Percentiles rank a stretch among this genome's conserved stretches.
Evolutionary conservation across 2,329 filamentous ascomycete genomes (phyloP).

Genomic region (Drechslera avenae): DNA sequence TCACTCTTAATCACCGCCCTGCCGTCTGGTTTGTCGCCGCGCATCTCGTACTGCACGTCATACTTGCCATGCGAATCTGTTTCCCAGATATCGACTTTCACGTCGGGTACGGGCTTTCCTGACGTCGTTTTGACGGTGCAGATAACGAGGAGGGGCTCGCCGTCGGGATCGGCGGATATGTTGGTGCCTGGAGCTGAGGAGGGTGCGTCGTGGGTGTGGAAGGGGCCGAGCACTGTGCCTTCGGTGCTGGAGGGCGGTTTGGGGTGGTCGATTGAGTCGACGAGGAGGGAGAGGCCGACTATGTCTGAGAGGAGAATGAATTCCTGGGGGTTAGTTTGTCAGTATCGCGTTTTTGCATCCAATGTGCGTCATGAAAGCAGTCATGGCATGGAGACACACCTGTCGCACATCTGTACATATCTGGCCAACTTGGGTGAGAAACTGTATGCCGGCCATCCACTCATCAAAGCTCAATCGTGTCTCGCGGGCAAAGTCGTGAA

Average conservation of each 20-base stretch:
- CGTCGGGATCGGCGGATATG: conserved; percentile 72
- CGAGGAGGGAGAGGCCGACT: conserved; percentile 76
- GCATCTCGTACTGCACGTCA: conserved; percentile 75
- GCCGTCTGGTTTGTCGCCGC: conserved; percentile 67
- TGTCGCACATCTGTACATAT: conserved; percentile 76
- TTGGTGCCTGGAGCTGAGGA: conserved; percentile 59
- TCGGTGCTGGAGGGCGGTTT: conserved; percentile 73
- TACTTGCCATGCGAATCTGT: conserved; percentile 81
- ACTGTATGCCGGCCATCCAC: conserved; percentile 76
- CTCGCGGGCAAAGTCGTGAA: conserved; percentile 83
- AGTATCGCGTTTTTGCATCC: no score
- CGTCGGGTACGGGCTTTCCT: conserved; percentile 66
- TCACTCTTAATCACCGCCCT: conserved; percentile 73
- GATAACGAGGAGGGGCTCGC: conserved; percentile 73
- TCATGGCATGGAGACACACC: conserved; percentile 47
- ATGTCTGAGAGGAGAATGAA: conserved; percentile 84
- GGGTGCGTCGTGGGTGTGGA: conserved; percentile 80
- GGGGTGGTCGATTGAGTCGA: conserved; percentile 83
- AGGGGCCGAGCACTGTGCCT: conserved; percentile 80
- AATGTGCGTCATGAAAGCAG: no score
- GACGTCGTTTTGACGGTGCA: conserved; percentile 71
- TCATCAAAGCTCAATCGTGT: conserved; percentile 76
- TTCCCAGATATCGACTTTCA: conserved; percentile 84
- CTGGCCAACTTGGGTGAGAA: conserved; percentile 73
- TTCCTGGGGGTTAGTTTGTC: conserved; percentile 57